Conservation (phyloP, 2,329 filamentous ascomycete species). For the Penicillium sp. region DNA sequence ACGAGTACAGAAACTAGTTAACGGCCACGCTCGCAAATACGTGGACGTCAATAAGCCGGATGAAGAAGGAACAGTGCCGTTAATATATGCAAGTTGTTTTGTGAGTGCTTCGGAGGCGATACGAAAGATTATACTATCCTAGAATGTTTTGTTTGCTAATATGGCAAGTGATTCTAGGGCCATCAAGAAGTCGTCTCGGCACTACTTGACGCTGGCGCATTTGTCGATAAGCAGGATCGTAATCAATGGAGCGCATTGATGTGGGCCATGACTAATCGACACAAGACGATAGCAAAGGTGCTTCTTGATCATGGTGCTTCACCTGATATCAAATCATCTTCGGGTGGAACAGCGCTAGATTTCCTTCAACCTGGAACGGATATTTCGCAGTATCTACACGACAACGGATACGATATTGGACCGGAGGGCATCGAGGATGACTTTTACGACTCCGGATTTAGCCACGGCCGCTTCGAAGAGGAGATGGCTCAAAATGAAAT, state of each 20-base stretch:
- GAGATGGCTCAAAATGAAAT: slow-evolving; percentile 96
- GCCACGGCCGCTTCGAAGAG: slow-evolving; percentile 91
- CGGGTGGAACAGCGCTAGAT: slow-evolving; percentile 89
- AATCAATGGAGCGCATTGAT: slow-evolving; percentile 98
- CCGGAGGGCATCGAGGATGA: slow-evolving; percentile 59
- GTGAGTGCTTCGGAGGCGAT: slow-evolving; percentile 52
- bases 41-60: slow-evolving; percentile 85
- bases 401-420: slow-evolving; percentile 75
- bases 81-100: slow-evolving; percentile 98
- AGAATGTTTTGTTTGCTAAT: slow-evolving; percentile 1
- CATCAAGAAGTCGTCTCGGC: slow-evolving; percentile 84
- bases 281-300: slow-evolving; percentile 92
- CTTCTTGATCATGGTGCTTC: slow-evolving; percentile 90
- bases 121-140: background rate
- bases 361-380: slow-evolving; percentile 95
- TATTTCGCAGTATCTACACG: slow-evolving; percentile 90
- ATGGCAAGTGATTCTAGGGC: slow-evolving; percentile 51
- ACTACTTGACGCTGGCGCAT: slow-evolving; percentile 77
- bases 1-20: slow-evolving; percentile 70
- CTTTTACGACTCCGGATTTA: slow-evolving; percentile 90
- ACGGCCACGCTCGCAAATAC: slow-evolving; percentile 67
- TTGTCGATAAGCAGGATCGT: slow-evolving; percentile 88
- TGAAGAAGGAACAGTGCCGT: slow-evolving; percentile 89
- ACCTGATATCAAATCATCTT: slow-evolving; percentile 92
- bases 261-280: slow-evolving; percentile 99